Evolutionary conservation across 768 basidiomycete species (phyloP).

Genomic region (Pulveroboletus ravenelii): DNA sequence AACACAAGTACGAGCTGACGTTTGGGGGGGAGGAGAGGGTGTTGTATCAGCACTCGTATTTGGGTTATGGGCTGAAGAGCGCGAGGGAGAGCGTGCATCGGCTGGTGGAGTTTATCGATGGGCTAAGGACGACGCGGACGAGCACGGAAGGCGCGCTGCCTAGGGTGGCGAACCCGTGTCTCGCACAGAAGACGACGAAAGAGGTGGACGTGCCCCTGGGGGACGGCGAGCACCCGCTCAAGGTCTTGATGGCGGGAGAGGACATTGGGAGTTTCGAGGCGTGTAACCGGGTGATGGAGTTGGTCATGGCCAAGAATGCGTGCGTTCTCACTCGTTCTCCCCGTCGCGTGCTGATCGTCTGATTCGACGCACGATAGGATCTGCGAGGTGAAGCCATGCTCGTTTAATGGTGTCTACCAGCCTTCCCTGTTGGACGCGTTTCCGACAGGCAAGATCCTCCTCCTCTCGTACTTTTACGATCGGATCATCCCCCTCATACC

Average conservation of each 20-base stretch:
- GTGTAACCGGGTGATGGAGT: conserved; percentile 76
- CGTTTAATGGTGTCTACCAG: conserved; percentile 97
- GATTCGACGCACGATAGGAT: conserved; percentile 40
- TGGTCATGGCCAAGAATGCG: conserved; percentile 95
- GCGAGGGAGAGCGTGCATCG: conserved; percentile 82
- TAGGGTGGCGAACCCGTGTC: conserved; percentile 64
- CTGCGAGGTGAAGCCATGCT: conserved; percentile 90
- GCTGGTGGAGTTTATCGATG: conserved; percentile 81
- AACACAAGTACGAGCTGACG: conserved; percentile 83
- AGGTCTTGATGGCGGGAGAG: conserved; percentile 83
- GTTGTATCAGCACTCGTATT: conserved; percentile 95
- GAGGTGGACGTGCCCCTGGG: conserved; percentile 58
- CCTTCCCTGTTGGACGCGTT: conserved; percentile 88
- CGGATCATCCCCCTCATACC: conserved; percentile 75
- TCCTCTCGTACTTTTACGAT: conserved; percentile 99
- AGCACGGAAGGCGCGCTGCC: conserved; percentile 1
- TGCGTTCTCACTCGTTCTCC: conserved; percentile 35
- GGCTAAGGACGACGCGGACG: conserved; percentile 32
- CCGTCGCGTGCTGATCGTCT: not conserved
- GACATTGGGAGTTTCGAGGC: conserved; percentile 81
- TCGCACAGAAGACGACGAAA: conserved; percentile 61
- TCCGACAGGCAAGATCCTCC: conserved; percentile 75
- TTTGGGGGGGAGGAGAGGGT: conserved; percentile 70
- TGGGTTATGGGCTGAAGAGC: conserved; percentile 93
- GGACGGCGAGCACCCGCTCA: conserved; percentile 35